Conservation (phyloP, 2,329 filamentous ascomycete genomes). For the Chrysosporium queenslandicum region DNA sequence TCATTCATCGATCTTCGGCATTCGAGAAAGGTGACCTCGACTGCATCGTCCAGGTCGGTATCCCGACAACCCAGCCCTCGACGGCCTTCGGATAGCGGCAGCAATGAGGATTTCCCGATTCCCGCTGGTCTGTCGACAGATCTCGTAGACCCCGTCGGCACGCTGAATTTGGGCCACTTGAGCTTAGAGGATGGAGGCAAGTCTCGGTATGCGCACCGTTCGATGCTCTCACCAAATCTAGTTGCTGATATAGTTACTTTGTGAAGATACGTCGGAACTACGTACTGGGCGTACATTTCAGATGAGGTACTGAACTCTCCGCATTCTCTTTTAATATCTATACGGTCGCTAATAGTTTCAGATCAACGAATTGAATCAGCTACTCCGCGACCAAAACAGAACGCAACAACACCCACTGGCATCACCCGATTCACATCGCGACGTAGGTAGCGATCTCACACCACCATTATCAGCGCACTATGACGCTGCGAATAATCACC, state of each 20-base stretch:
- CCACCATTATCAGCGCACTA: background rate
- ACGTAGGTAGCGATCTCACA: background rate
- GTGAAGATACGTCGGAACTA: conserved; percentile 37
- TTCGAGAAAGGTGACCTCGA: background rate
- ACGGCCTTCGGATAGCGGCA: conserved; percentile 24
- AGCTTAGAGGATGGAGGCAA: conserved; percentile 37
- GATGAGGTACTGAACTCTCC: conserved; percentile 28
- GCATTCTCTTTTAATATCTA: background rate
- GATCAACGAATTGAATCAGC: conserved; percentile 38
- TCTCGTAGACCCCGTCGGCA: conserved; percentile 35
- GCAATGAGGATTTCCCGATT: conserved; percentile 35
- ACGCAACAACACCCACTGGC: conserved; percentile 18
- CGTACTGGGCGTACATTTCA: conserved; percentile 39
- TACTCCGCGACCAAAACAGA: conserved; percentile 34
- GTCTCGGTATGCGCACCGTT: conserved; percentile 22
- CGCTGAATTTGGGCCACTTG: conserved; percentile 34
- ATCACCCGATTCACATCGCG: background rate
- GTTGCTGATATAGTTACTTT: conserved; percentile 6
- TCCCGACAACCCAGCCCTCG: conserved; percentile 29
- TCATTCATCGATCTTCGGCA: background rate
- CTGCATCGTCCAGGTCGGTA: conserved; percentile 5
- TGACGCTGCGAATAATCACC: background rate
- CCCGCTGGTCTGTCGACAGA: conserved; percentile 35
- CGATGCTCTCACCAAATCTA: background rate
- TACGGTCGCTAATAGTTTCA: conserved; percentile 14